These are phyloP conservation scores for Diaporthe citriasiana DNA, from an alignment of 2,329 filamentous ascomycete species.

Conservation along the genomic window DNA sequence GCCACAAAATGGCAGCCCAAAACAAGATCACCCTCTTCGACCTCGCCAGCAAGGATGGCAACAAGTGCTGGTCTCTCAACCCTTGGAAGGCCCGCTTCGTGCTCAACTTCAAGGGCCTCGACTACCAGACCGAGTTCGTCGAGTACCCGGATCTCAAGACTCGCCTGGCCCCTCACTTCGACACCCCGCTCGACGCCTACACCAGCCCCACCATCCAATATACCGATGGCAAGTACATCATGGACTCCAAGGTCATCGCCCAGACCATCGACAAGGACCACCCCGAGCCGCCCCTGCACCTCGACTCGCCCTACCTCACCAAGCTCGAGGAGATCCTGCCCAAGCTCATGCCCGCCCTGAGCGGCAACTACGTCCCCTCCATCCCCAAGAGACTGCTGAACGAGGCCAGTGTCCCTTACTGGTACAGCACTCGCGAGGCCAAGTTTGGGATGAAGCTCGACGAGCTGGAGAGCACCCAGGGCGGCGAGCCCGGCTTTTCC, in stretches of 20 bases:
- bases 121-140: conserved; percentile 77
- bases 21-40: conserved; percentile 71
- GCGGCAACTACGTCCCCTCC: conserved; percentile 59
- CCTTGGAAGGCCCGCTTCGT: conserved; percentile 78
- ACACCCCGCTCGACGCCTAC: conserved; percentile 57
- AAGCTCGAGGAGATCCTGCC: conserved; percentile 59
- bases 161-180: conserved; percentile 66
- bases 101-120: conserved; percentile 77
- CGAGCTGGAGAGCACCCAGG: conserved; percentile 61
- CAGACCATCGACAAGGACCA: conserved; percentile 69
- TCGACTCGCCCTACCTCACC: conserved; percentile 66
- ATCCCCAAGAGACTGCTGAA: conserved; percentile 67
- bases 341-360: conserved; percentile 51
- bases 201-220: conserved; percentile 70
- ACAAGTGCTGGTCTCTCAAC: conserved; percentile 74
- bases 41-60: conserved; percentile 67
- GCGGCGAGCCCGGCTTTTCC: conserved; percentile 65
- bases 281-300: conserved; percentile 69
- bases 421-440: conserved; percentile 64
- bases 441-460: conserved; percentile 66
- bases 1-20: conserved; percentile 48
- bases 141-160: conserved; percentile 77
- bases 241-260: conserved; percentile 75
- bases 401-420: conserved; percentile 67
- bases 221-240: conserved; percentile 70